Evolutionary conservation across 164 flowering plant species (phyloP).

Genomic region (Liquidambar formosana): DNA sequence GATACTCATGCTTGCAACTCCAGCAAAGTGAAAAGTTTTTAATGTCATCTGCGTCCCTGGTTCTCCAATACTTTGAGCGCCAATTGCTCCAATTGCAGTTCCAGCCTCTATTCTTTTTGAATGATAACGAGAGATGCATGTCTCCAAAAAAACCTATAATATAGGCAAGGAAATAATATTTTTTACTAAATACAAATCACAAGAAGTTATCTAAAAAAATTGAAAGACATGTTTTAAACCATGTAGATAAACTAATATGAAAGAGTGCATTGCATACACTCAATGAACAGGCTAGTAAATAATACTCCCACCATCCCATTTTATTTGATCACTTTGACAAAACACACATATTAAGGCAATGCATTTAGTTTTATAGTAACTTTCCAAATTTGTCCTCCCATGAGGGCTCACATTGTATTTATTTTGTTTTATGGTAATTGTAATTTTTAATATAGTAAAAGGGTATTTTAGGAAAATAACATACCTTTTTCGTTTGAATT

Average conservation of each 20-base stretch:
- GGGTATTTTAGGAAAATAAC: too few relatives aligned
- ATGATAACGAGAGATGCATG: conserved; percentile 73
- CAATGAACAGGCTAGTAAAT: not conserved
- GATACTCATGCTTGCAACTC: conserved; percentile 99
- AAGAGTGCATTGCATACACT: not conserved
- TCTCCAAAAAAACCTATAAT: conserved; percentile 68
- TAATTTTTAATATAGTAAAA: too few relatives aligned
- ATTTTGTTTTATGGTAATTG: too few relatives aligned
- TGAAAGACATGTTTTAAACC: not conserved
- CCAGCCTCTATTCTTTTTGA: conserved; percentile 80
- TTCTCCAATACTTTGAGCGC: conserved; percentile 99
- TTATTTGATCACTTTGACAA: too few relatives aligned
- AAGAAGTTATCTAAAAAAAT: too few relatives aligned
- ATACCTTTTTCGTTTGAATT: too few relatives aligned
- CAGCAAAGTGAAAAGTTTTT: conserved; percentile 99
- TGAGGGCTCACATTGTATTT: too few relatives aligned
- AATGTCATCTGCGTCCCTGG: conserved; percentile 99
- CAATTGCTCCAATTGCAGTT: conserved; percentile 92
- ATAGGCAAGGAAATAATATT: not conserved
- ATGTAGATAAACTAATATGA: not conserved
- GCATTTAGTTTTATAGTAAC: too few relatives aligned
- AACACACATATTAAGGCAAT: too few relatives aligned
- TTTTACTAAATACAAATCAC: not conserved
- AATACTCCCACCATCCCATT: too few relatives aligned
- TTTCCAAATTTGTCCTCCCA: too few relatives aligned